These are phyloP conservation scores for Epichloe brachyelytri DNA, from an alignment of 2,329 filamentous ascomycete species.

Conservation along the genomic window DNA sequence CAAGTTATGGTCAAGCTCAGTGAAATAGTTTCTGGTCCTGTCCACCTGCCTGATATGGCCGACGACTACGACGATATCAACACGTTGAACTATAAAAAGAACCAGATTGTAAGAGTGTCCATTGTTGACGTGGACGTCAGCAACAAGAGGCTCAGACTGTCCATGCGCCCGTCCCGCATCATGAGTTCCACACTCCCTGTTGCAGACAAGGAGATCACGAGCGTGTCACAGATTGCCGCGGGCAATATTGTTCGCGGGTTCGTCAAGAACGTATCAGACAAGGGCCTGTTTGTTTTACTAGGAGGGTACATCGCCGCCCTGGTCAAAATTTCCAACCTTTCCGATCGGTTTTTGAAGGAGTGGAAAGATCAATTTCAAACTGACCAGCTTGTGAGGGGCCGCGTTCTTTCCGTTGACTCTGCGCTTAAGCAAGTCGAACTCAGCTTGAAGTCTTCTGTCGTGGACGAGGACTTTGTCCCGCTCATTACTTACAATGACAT, in stretches of 20 bases:
- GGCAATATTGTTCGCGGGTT: conserved; percentile 83
- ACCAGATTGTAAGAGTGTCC: conserved; percentile 79
- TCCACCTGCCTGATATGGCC: conserved; percentile 69
- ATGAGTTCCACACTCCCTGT: conserved; percentile 74
- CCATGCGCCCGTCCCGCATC: conserved; percentile 74
- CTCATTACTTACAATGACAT: conserved; percentile 66
- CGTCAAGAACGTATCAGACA: conserved; percentile 78
- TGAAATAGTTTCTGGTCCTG: conserved; percentile 63
- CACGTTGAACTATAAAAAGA: conserved; percentile 62
- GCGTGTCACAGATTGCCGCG: conserved; percentile 54
- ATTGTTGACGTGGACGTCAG: conserved; percentile 65
- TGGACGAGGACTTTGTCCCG: conserved; percentile 67
- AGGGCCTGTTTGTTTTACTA: conserved; percentile 75
- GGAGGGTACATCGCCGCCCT: conserved; percentile 72
- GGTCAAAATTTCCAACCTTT: conserved; percentile 77
- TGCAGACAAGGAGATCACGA: conserved; percentile 66
- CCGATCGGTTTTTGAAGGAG: conserved; percentile 83
- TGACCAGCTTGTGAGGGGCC: conserved; percentile 82
- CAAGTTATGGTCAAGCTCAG: conserved; percentile 78
- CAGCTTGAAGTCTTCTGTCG: conserved; percentile 72
- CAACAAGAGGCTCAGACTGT: conserved; percentile 77
- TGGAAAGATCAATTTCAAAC: conserved; percentile 86
- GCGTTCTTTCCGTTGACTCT: conserved; percentile 60
- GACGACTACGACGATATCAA: conserved; percentile 79
- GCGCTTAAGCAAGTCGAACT: conserved; percentile 64